Percentiles rank a stretch among this genome's conserved stretches.
phyloP scores from a whole-genome alignment of 306 rosid species.

The Acacia melanoxylon region DNA sequence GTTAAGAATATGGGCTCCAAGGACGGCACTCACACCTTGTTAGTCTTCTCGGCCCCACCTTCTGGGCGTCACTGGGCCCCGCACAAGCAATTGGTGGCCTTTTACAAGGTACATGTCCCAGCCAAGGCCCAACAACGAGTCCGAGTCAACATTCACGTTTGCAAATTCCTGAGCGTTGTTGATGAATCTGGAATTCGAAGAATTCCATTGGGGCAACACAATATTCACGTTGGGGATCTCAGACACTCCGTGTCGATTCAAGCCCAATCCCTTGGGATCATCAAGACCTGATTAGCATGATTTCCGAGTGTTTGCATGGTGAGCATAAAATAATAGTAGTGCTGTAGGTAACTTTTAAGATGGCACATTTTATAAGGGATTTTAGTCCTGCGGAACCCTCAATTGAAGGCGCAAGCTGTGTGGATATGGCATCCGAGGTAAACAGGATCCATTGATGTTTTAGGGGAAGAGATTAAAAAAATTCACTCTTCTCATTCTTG shows the following conservation, averaged over 20 bases:
- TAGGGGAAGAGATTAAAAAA: constrained; percentile 20
- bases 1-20: constrained; percentile 65
- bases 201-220: constrained; percentile 70
- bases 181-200: constrained; percentile 74
- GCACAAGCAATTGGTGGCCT: constrained; percentile 62
- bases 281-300: constrained; percentile 46
- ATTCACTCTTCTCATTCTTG: neutral
- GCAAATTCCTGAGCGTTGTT: constrained; percentile 77
- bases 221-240: constrained; percentile 59
- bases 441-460: constrained; percentile 13
- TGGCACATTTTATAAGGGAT: neutral
- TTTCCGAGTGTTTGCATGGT: neutral
- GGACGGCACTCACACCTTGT: constrained; percentile 73
- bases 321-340: neutral
- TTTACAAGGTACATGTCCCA: constrained; percentile 65
- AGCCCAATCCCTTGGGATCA: constrained; percentile 53
- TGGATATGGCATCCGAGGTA: constrained; percentile 8
- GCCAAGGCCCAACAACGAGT: constrained; percentile 50
- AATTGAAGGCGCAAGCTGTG: constrained; percentile 22
- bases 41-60: constrained; percentile 76
- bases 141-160: constrained; percentile 62
- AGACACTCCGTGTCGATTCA: constrained; percentile 64
- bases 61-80: constrained; percentile 57
- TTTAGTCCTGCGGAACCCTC: constrained; percentile 5
- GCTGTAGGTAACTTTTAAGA: neutral